Conservation (phyloP, 2,329 filamentous ascomycete species). For the Cladosporium colombiae region DNA sequence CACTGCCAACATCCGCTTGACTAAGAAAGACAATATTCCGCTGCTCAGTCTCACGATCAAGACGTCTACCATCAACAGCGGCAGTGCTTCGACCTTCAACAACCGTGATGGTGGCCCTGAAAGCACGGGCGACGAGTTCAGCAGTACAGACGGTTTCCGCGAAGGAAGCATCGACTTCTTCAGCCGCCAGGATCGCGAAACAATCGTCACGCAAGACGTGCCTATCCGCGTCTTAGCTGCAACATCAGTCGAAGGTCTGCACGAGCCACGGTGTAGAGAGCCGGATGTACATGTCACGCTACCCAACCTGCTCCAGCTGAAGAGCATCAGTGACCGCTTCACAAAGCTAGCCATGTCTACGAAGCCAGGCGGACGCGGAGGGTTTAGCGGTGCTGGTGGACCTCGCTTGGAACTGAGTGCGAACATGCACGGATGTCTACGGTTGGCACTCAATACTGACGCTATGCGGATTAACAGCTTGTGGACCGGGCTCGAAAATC, state of each 20-base stretch:
- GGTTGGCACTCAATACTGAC: constrained; percentile 78
- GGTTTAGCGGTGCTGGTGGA: constrained; percentile 39
- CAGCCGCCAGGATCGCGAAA: constrained; percentile 74
- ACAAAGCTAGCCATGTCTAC: constrained; percentile 70
- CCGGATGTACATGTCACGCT: constrained; percentile 93
- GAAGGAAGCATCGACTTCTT: constrained; percentile 39
- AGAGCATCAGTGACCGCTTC: constrained; percentile 92
- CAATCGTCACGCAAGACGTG: constrained; percentile 91
- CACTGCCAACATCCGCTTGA: constrained; percentile 81
- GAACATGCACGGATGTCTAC: constrained; percentile 90
- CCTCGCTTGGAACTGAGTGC: constrained; percentile 82
- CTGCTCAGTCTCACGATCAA: constrained; percentile 88
- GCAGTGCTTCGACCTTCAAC: constrained; percentile 40
- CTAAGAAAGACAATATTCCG: constrained; percentile 86
- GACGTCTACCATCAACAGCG: constrained; percentile 64
- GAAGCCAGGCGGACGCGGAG: constrained; percentile 37
- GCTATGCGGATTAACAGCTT: constrained; percentile 79
- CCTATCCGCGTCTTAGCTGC: constrained; percentile 88
- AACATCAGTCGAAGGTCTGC: constrained; percentile 83
- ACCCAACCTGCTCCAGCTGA: constrained; percentile 82
- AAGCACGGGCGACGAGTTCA: constrained; percentile 23
- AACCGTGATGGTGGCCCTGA: constrained; percentile 25
- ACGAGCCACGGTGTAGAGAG: constrained; percentile 86
- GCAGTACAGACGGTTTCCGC: constrained; percentile 24
- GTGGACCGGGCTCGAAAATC: constrained; percentile 85